Percentiles rank a stretch among this genome's conserved stretches.
Evolutionary conservation across 73 alveolate species (phyloP).

Genomic region (Paramecium sonneborni): DNA sequence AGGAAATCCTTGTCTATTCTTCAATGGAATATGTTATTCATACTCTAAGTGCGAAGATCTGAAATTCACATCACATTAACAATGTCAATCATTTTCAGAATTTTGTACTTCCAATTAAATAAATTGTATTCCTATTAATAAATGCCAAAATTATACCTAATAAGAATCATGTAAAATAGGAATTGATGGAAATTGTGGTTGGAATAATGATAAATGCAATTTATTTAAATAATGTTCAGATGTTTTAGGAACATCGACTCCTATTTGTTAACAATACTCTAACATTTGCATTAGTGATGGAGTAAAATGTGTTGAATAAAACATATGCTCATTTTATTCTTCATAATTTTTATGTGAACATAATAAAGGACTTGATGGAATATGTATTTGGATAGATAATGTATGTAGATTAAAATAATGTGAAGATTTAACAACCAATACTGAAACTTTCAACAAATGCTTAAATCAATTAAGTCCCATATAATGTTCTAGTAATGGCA

Average conservation of each 20-base stretch:
- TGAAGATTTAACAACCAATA: neutral
- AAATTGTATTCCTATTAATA: neutral
- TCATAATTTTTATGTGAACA: neutral
- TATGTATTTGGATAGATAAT: neutral
- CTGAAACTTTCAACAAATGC: neutral
- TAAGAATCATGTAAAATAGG: neutral
- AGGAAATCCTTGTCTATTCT: neutral
- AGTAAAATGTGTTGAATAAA: neutral
- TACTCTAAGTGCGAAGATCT: neutral
- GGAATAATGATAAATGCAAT: neutral
- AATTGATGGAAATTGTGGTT: neutral
- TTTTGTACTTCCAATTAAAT: neutral
- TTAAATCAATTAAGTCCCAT: neutral
- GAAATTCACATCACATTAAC: neutral
- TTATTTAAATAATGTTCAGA: neutral
- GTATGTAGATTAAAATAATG: neutral
- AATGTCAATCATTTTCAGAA: neutral
- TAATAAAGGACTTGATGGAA: neutral
- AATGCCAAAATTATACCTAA: neutral
- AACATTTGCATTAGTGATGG: slow-evolving; percentile 12
- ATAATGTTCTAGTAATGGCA: neutral
- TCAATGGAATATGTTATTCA: neutral
- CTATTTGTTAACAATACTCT: neutral
- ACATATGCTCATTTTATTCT: neutral
- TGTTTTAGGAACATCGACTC: neutral